Percentiles rank a stretch among this genome's conserved stretches.
Evolutionary conservation across 306 rosid genomes (phyloP).

Genomic region (Hippophae rhamnoides): DNA sequence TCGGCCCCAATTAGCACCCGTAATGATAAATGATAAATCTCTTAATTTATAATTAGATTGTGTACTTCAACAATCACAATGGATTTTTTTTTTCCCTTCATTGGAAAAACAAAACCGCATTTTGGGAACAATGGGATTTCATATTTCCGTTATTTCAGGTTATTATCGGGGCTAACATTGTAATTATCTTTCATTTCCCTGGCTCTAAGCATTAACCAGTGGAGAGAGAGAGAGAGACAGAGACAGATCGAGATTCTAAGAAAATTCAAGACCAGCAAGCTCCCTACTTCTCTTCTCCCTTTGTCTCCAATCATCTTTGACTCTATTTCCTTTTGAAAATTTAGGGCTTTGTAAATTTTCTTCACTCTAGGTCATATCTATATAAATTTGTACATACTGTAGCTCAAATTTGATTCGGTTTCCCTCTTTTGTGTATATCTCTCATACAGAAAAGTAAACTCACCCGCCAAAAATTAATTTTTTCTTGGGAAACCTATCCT

Average conservation of each 20-base stretch:
- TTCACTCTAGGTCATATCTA: slow-evolving; percentile 7
- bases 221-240: background rate
- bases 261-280: slow-evolving; percentile 14
- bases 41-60: no score
- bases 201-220: background rate
- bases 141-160: no score
- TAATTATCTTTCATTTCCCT: no score
- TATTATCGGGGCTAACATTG: no score
- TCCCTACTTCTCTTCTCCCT: slow-evolving; percentile 21
- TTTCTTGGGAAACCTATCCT: background rate
- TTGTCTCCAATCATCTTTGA: slow-evolving; percentile 36
- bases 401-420: slow-evolving; percentile 3
- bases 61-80: no score
- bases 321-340: slow-evolving; percentile 21
- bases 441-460: background rate
- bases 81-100: no score
- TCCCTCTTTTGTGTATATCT: background rate
- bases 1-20: no score
- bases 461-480: background rate
- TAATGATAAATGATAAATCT: no score
- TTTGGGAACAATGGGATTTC: no score
- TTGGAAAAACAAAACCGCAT: no score
- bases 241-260: slow-evolving; percentile 3
- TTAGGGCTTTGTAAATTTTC: slow-evolving; percentile 22
- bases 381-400: slow-evolving; percentile 23